phyloP scores from a whole-genome alignment of 2,329 filamentous ascomycete genomes.

The Ophiocordyceps robertsii region DNA sequence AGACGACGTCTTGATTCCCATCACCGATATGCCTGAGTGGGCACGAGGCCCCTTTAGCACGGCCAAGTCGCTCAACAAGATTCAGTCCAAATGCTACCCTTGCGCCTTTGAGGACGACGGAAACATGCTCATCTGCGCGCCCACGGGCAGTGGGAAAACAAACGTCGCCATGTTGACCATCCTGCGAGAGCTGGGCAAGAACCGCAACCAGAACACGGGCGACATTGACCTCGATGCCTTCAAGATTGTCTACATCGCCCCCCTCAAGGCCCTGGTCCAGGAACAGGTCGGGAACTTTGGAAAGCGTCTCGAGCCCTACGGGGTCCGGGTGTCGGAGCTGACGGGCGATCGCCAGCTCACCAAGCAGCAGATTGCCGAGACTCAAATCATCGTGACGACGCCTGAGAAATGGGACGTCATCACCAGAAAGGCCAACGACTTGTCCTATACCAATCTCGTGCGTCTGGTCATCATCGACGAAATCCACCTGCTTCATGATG shows the following conservation, averaged over 20 bases:
- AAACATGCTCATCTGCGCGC: conserved; percentile 95
- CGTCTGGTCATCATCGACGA: conserved; percentile 94
- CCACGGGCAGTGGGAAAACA: conserved; percentile 94
- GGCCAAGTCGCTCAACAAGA: conserved; percentile 80
- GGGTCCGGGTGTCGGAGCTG: conserved; percentile 85
- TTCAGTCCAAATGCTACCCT: conserved; percentile 87
- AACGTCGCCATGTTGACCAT: conserved; percentile 98
- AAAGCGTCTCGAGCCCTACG: conserved; percentile 77
- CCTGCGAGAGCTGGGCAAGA: conserved; percentile 89
- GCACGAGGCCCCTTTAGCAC: conserved; percentile 73
- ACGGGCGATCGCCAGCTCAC: conserved; percentile 97
- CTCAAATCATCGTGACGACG: conserved; percentile 94
- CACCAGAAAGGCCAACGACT: conserved; percentile 90
- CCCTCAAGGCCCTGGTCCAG: conserved; percentile 87
- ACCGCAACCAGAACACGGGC: conserved; percentile 78
- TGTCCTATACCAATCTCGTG: conserved; percentile 95
- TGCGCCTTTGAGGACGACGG: conserved; percentile 87
- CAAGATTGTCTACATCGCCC: conserved; percentile 97
- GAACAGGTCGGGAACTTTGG: conserved; percentile 98
- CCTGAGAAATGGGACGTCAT: conserved; percentile 99
- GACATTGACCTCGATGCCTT: conserved; percentile 92
- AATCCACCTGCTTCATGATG: conserved; percentile 94
- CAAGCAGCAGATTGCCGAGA: conserved; percentile 96
- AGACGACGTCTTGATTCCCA: conserved; percentile 67
- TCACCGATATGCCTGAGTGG: conserved; percentile 87